These are phyloP conservation scores for Tricholoma hemisulphureum DNA, from an alignment of 768 basidiomycete genomes.

Conservation along the genomic window DNA sequence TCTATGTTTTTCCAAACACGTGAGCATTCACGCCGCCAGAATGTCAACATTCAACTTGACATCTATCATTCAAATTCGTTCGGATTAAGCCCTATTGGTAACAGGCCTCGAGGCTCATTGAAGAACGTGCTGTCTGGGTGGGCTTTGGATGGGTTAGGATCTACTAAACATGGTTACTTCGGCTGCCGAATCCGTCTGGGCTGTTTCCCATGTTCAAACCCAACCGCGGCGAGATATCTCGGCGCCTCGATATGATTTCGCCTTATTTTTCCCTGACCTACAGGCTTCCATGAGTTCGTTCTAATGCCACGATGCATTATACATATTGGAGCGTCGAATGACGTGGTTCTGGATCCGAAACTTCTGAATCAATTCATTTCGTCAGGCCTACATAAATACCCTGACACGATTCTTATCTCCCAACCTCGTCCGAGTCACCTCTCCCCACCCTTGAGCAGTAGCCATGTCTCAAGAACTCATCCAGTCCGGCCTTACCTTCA, in stretches of 20 bases:
- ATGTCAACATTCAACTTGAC: not conserved
- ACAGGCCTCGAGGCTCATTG: not conserved
- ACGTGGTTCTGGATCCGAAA: conserved; percentile 6
- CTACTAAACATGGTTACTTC: not conserved
- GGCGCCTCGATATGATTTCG: not conserved
- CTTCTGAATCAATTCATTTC: conserved; percentile 5
- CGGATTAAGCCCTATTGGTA: not conserved
- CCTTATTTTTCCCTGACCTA: too few species aligned
- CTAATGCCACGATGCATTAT: not conserved
- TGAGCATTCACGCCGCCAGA: too few species aligned
- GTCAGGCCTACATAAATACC: conserved; percentile 4
- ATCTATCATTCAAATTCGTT: not conserved
- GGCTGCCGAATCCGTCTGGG: not conserved
- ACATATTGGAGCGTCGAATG: too few species aligned
- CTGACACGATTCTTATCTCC: not conserved
- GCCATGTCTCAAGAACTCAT: conserved; percentile 25
- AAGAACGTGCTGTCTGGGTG: not conserved
- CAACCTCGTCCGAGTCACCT: not conserved
- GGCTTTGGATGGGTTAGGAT: not conserved
- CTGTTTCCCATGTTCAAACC: not conserved
- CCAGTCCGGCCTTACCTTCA: conserved; percentile 40
- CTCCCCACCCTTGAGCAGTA: not conserved
- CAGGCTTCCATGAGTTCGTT: not conserved
- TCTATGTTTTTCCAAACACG: too few species aligned
- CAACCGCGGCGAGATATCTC: not conserved